Evolutionary conservation across 495 filamentous ascomycete species (phyloP).

Genomic region (Cladorrhinum samala): DNA sequence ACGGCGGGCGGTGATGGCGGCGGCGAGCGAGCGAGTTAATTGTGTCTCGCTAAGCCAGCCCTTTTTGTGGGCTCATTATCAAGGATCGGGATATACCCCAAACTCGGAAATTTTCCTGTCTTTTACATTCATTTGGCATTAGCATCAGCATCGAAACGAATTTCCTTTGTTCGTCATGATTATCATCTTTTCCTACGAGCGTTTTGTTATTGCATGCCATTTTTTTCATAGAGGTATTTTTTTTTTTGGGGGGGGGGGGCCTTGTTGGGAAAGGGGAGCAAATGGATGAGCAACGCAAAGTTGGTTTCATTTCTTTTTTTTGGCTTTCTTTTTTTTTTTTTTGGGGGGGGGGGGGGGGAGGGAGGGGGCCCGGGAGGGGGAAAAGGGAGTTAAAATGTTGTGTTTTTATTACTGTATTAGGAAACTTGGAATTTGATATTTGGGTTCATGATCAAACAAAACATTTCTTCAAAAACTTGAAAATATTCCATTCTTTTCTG

Average conservation of each 20-base stretch:
- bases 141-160: not conserved
- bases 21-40: not conserved
- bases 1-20: not conserved
- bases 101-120: no score
- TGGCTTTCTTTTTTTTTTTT: slow-evolving; percentile 1
- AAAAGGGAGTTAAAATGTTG: not conserved
- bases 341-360: not conserved
- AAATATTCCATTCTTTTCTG: no score
- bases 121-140: not conserved
- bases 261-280: not conserved
- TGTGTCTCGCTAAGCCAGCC: slow-evolving; percentile 1
- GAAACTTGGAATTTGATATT: not conserved
- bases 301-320: no score
- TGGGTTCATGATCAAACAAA: not conserved
- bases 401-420: not conserved
- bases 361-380: not conserved
- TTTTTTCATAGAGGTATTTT: not conserved
- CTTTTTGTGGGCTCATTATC: no score
- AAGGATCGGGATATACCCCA: no score
- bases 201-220: no score
- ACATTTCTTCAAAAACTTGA: no score
- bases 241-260: not conserved
- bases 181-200: no score
- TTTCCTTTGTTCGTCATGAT: not conserved
- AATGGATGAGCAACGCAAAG: not conserved